These are phyloP conservation scores for Candida xiaguanensis DNA, from an alignment of 805 yeast species.

Conservation along the genomic window DNA sequence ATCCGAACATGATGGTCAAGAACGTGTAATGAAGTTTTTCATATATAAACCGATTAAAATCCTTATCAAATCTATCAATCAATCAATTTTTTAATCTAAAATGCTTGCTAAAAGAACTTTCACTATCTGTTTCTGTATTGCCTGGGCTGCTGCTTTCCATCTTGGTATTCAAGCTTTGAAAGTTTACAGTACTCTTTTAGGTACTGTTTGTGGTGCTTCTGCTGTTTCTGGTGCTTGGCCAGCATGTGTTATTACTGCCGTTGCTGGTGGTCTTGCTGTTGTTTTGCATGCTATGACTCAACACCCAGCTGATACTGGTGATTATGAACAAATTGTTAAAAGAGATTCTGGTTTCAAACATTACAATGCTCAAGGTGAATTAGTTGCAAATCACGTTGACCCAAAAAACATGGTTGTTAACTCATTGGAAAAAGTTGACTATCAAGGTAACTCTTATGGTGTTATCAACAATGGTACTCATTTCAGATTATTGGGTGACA, in stretches of 20 bases:
- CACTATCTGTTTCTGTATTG: not conserved
- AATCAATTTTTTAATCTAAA: not conserved
- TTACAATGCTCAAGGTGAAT: slow-evolving; percentile 1
- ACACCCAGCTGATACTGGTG: slow-evolving; percentile 3
- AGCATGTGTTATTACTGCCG: not conserved
- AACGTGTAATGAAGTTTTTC: too few species aligned
- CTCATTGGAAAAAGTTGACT: not conserved
- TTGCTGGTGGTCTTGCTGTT: slow-evolving; percentile 1
- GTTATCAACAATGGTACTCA: slow-evolving; percentile 1
- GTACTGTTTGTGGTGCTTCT: slow-evolving; percentile 3
- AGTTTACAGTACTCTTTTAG: not conserved
- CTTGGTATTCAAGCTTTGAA: not conserved
- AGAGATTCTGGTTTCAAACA: slow-evolving; percentile 1
- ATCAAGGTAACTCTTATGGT: not conserved
- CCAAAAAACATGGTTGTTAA: slow-evolving; percentile 2
- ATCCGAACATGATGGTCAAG: too few species aligned
- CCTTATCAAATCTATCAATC: too few species aligned
- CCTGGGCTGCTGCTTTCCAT: slow-evolving; percentile 1
- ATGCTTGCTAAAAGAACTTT: slow-evolving; percentile 3
- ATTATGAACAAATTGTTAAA: not conserved
- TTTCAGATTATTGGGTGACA: not conserved
- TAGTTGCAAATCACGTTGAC: slow-evolving; percentile 1
- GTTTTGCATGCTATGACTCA: not conserved
- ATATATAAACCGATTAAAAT: too few species aligned
- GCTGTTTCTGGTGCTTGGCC: slow-evolving; percentile 4